Percentiles rank a stretch among this genome's conserved stretches.
Evolutionary conservation across 495 filamentous ascomycete species (phyloP).

Genomic region (Penicillium cosmopolitanum): DNA sequence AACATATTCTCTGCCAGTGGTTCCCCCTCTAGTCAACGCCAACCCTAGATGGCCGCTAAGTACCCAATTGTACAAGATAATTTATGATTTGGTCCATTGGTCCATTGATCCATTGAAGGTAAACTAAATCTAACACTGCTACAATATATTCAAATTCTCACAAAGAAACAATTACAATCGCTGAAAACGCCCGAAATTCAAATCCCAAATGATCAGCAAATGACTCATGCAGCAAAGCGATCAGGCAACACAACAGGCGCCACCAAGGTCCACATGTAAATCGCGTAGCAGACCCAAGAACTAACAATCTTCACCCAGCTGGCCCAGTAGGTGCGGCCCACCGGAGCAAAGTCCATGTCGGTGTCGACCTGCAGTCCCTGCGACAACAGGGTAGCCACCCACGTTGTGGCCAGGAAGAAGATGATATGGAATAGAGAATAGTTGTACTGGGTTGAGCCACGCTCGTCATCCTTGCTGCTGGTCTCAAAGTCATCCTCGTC

Average conservation of each 20-base stretch:
- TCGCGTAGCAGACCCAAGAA: conserved; percentile 93
- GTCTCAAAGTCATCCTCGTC: conserved; percentile 64
- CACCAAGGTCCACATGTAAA: conserved; percentile 91
- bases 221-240: conserved; percentile 64
- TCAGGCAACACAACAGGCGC: conserved; percentile 87
- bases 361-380: conserved; percentile 75
- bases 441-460: conserved; percentile 87
- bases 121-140: neutral
- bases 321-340: conserved; percentile 94
- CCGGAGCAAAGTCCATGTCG: conserved; percentile 77
- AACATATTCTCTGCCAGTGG: too few species aligned
- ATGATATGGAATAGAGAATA: conserved; percentile 97
- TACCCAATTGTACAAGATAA: too few species aligned
- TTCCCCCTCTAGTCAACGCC: too few species aligned
- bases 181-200: conserved; percentile 25
- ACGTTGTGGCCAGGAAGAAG: conserved; percentile 93
- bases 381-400: conserved; percentile 92
- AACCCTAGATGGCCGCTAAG: too few species aligned
- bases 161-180: conserved; percentile 19
- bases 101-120: neutral
- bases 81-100: too few species aligned
- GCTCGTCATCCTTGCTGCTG: conserved; percentile 78
- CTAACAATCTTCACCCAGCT: conserved; percentile 99
- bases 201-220: conserved; percentile 14
- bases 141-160: conserved; percentile 9